Evolutionary conservation across 768 basidiomycete genomes (phyloP), one percentile per base, ranked within the genome.

Genomic region (Lactarius deliciosus): DNA sequence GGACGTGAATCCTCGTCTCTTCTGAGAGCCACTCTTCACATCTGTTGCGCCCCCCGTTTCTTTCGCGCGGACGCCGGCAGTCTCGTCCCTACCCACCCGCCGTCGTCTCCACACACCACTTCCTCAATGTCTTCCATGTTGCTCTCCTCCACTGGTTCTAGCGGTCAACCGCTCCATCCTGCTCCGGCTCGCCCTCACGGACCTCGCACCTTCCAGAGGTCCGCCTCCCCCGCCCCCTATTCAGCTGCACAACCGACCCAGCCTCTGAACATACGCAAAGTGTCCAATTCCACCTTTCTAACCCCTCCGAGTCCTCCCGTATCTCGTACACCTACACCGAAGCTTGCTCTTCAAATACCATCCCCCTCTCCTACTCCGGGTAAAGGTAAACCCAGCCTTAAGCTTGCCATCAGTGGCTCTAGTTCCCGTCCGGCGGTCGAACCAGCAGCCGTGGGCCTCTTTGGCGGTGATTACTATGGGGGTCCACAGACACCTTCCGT

Each of bases 171-270:
- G 70, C 71, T 73, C 57, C 75, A 73, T 57, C 64, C 74, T 28
- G 66, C 64, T 63, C 72, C 73, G 13, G 64, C 75, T 22, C 80
- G 83, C 62, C 85, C 85, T 47, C 75, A 79, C 63, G 86, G 86
- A 32, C 86, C 86, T 54, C 82, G 85, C 38, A 78, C 71, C 16
- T 69, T 76, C 54, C 77, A 71, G 54, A 80, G 82, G 40, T 72
- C 82, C 0, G 74, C 81, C 47, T 85, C 81, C 7, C 83, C 81
- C 0, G 74, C 77, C 34, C 74, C 76, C 58, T 68, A 63, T 41
- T 67, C 67, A 63, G 55, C 53, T 60, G 71, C 78, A 63, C 72
- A 76, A 1, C 81, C 75, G 58, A 75, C 74, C 20, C 74, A 74
- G 20, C 81, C 82, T 65, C 79, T 82, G 47, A 76, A 73, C 61